Evolutionary conservation across 2,329 filamentous ascomycete species (phyloP).

Genomic region (Dactylonectria macrodidyma): DNA sequence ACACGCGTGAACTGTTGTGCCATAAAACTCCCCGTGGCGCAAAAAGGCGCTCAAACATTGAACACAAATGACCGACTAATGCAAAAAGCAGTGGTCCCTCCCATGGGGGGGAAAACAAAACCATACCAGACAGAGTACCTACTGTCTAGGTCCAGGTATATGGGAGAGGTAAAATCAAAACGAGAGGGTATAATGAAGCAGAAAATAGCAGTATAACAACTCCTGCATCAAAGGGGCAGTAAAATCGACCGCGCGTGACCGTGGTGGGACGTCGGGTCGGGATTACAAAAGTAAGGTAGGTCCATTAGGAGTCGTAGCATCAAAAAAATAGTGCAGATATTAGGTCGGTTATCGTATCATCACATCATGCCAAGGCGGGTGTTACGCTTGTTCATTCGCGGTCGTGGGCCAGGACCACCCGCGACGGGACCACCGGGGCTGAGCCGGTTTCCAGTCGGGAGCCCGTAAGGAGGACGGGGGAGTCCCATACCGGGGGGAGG

Average conservation of each 20-base stretch:
- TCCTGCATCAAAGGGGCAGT: conserved; percentile 29
- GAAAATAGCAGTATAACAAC: conserved; percentile 37
- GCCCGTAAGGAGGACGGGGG: conserved; percentile 46
- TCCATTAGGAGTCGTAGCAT: conserved; percentile 36
- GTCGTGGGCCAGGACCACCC: conserved; percentile 53
- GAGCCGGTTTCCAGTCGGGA: conserved; percentile 41
- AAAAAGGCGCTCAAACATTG: conserved; percentile 13
- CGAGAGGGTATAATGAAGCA: conserved; percentile 45
- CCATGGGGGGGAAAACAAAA: conserved; percentile 10
- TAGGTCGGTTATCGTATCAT: conserved; percentile 39
- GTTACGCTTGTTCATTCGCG: conserved; percentile 74
- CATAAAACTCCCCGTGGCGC: conserved; percentile 21
- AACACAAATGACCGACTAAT: conserved; percentile 23
- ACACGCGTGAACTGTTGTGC: conserved; percentile 23
- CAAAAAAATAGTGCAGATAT: conserved; percentile 31
- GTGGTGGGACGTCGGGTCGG: conserved; percentile 19
- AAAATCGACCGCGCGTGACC: conserved; percentile 23
- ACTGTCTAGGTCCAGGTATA: conserved; percentile 29
- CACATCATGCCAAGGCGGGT: conserved; percentile 73
- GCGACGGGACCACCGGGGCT: conserved; percentile 55
- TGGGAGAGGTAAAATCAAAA: conserved; percentile 23
- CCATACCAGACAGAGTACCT: conserved; percentile 12
- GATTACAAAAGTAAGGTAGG: conserved; percentile 40
- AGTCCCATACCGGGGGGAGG: conserved; percentile 39
- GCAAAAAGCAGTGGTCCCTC: conserved; percentile 25